These are phyloP conservation scores for Trichoderma hamatum DNA, from an alignment of 2,329 filamentous ascomycete genomes.

Conservation along the genomic window DNA sequence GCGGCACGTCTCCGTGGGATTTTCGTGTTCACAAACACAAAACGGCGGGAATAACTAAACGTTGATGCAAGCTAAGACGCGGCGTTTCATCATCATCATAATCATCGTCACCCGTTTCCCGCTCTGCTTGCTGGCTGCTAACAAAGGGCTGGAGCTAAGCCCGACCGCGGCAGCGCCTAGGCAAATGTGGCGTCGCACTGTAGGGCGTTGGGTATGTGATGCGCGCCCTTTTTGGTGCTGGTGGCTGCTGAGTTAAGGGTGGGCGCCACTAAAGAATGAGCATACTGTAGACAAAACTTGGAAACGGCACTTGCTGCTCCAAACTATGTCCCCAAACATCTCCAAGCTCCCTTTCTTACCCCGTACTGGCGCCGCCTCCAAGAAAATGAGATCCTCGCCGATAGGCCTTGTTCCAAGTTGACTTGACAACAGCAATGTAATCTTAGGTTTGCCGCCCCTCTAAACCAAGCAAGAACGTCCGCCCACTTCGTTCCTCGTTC, in stretches of 20 bases:
- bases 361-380: background rate
- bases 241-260: background rate
- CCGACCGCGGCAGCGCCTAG: background rate
- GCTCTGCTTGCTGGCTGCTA: background rate
- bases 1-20: background rate
- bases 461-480: background rate
- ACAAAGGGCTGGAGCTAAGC: background rate
- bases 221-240: background rate
- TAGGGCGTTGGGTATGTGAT: background rate
- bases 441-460: background rate
- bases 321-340: background rate
- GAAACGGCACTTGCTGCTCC: background rate
- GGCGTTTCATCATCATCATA: background rate
- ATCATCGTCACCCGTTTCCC: background rate
- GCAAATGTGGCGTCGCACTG: background rate
- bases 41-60: background rate
- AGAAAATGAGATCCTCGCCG: background rate
- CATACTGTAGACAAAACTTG: background rate
- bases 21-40: background rate
- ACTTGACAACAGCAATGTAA: background rate
- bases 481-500: background rate
- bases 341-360: background rate
- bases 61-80: background rate
- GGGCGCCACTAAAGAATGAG: background rate
- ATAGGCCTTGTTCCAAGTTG: background rate